Evolutionary conservation across 2,329 filamentous ascomycete genomes (phyloP).

Genomic region (Colletotrichum sp.): DNA sequence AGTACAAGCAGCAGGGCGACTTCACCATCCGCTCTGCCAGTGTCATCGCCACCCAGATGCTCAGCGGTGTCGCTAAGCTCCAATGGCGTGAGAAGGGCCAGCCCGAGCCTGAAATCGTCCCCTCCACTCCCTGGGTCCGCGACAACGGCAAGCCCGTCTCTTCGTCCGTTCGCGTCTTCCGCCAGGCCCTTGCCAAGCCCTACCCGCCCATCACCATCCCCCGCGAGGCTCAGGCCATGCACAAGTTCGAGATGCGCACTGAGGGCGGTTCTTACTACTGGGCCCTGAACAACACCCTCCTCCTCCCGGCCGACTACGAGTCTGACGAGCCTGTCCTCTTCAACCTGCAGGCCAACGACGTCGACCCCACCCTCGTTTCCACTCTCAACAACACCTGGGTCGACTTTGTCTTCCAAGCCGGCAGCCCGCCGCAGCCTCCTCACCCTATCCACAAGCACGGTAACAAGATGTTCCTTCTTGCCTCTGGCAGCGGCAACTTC

Average conservation of each 20-base stretch:
- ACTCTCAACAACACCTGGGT: constrained; percentile 56
- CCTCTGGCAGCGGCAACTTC: constrained; percentile 54
- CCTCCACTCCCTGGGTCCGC: constrained; percentile 50
- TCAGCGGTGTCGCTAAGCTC: constrained; percentile 57
- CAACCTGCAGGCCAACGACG: constrained; percentile 36
- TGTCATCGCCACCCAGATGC: constrained; percentile 54
- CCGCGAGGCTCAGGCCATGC: constrained; percentile 47
- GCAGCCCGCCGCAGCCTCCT: constrained; percentile 51
- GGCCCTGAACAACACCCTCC: constrained; percentile 53
- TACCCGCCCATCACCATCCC: constrained; percentile 52
- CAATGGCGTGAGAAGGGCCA: constrained; percentile 33
- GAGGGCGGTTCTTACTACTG: constrained; percentile 54
- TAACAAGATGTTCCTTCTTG: constrained; percentile 64
- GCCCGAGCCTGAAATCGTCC: constrained; percentile 7
- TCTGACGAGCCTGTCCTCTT: constrained; percentile 49
- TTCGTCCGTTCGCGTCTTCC: constrained; percentile 45
- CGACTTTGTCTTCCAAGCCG: constrained; percentile 57
- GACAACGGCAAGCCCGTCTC: constrained; percentile 50
- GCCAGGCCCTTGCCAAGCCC: constrained; percentile 45
- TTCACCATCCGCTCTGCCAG: constrained; percentile 62
- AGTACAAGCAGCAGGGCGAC: constrained; percentile 49
- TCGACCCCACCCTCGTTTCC: constrained; percentile 50
- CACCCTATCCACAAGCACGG: constrained; percentile 71
- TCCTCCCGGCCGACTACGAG: constrained; percentile 43
- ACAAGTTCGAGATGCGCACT: constrained; percentile 44